Conservation (phyloP, 176 grass and related monocot genomes). For the Oryza coarctata region DNA sequence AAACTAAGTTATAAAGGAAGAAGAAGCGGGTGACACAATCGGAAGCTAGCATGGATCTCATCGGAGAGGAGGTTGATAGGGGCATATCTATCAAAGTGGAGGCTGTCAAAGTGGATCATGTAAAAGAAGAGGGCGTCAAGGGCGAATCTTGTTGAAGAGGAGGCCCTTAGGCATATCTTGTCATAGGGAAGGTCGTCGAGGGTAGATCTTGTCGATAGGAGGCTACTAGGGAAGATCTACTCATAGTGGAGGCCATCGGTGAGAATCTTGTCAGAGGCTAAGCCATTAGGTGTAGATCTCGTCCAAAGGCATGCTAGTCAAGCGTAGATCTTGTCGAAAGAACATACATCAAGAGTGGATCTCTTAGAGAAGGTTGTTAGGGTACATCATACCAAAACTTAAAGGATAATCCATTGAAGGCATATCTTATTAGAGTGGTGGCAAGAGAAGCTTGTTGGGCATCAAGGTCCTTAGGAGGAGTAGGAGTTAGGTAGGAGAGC, state of each 20-base stretch:
- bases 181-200: too few relatives aligned
- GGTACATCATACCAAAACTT: background rate
- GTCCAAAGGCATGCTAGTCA: background rate
- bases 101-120: background rate
- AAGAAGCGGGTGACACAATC: background rate
- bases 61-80: background rate
- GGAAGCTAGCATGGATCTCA: background rate
- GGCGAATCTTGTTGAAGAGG: too few relatives aligned
- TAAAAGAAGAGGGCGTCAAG: too few relatives aligned
- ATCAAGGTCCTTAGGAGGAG: too few relatives aligned
- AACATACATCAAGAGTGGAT: background rate
- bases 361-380: background rate
- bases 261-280: background rate
- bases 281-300: background rate
- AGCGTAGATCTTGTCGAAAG: too few relatives aligned
- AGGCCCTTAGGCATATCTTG: too few relatives aligned
- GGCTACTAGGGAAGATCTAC: background rate
- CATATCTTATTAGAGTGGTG: background rate
- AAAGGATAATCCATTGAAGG: background rate
- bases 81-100: background rate
- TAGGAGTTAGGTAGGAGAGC: too few relatives aligned
- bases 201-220: background rate
- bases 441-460: background rate
- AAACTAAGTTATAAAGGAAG: background rate
- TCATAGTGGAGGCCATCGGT: background rate